Conservation (phyloP, 2,329 filamentous ascomycete species). For the Fusarium papillatum region DNA sequence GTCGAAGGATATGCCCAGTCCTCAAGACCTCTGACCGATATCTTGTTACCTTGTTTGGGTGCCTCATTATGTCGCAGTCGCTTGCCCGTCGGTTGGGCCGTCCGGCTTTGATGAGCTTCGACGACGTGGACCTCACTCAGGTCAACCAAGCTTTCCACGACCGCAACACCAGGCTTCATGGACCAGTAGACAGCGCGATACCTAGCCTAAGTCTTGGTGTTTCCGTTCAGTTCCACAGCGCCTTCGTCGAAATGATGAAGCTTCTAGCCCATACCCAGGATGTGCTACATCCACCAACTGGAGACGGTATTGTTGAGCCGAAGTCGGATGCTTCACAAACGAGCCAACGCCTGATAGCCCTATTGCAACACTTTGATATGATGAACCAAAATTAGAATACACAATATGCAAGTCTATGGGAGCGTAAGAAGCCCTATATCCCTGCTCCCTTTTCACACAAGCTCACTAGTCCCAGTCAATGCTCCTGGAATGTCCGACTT, state of each 20-base stretch:
- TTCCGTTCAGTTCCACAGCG: constrained; percentile 10
- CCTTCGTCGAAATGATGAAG: constrained; percentile 11
- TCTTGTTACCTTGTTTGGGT: background rate
- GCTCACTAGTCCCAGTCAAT: background rate
- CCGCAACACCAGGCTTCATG: background rate
- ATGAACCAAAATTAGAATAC: constrained; percentile 9
- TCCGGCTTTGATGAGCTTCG: constrained; percentile 5
- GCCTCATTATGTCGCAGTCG: constrained; percentile 15
- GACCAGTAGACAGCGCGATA: background rate
- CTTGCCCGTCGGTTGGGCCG: constrained; percentile 13
- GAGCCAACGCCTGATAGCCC: background rate
- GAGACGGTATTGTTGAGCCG: constrained; percentile 3
- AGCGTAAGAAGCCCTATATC: background rate
- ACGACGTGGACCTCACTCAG: constrained; percentile 11
- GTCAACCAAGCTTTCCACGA: constrained; percentile 5
- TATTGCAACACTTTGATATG: constrained; percentile 12
- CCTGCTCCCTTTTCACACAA: background rate
- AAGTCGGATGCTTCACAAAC: background rate
- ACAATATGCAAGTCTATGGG: background rate
- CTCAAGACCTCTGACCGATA: constrained; percentile 5
- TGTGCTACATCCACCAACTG: constrained; percentile 12
- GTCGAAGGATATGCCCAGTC: background rate
- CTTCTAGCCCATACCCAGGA: constrained; percentile 4
- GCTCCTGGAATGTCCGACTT: background rate
- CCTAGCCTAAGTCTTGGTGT: background rate